phyloP scores from a whole-genome alignment of 139 green algal genomes.

The Asterochloris erici region DNA sequence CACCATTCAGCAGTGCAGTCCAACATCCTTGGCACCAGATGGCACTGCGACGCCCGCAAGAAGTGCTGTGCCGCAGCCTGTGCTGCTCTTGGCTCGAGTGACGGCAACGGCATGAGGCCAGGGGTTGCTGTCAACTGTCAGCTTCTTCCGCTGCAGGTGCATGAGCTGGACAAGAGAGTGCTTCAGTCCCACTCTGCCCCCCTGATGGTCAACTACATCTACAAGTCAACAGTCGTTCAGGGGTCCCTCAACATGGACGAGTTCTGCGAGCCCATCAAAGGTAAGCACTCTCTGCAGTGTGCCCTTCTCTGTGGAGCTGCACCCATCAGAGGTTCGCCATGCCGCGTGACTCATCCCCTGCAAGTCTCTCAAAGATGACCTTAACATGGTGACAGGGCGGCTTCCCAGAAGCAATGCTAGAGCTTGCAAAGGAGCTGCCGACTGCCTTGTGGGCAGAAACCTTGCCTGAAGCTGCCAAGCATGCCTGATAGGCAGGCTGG shows the following conservation, averaged over 20 bases:
- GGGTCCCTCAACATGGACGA: conserved; percentile 66
- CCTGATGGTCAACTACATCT: conserved; percentile 66
- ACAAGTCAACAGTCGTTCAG: conserved; percentile 61
- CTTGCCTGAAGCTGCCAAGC: neutral
- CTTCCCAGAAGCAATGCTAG: conserved; percentile 18
- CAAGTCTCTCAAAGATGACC: no score
- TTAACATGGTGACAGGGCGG: conserved; percentile 43
- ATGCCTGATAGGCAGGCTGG: neutral
- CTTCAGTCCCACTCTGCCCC: conserved; percentile 69
- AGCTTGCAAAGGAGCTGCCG: neutral
- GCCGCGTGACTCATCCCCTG: conserved; percentile 17
- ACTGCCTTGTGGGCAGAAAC: no score
- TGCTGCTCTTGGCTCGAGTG: no score
- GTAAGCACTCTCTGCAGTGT: neutral
- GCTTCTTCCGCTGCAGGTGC: conserved; percentile 50
- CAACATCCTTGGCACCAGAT: no score
- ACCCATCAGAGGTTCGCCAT: conserved; percentile 5
- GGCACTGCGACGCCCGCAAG: no score
- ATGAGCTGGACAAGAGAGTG: conserved; percentile 82
- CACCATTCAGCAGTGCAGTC: no score
- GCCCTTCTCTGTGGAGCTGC: neutral
- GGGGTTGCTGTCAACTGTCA: no score
- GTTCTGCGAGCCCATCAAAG: conserved; percentile 33
- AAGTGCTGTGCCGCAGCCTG: no score
- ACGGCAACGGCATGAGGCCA: no score